Evolutionary conservation across 2,329 filamentous ascomycete species (phyloP).

Genomic region (Colletotrichum sp.): DNA sequence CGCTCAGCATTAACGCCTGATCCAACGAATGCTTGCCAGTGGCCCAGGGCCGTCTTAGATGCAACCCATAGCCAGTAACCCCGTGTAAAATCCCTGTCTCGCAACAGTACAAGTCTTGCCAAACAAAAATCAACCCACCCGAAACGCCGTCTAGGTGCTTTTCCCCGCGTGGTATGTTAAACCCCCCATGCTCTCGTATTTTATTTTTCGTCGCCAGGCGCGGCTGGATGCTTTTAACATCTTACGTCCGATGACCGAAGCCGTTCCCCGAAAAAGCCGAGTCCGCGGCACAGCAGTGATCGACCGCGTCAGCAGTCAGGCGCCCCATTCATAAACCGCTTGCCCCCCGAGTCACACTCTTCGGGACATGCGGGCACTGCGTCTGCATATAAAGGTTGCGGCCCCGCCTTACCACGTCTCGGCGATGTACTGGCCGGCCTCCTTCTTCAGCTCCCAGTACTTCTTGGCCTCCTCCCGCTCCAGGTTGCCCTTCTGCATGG

Average conservation of each 20-base stretch:
- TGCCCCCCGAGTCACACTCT: neutral
- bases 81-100: neutral
- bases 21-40: neutral
- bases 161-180: neutral
- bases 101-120: constrained; percentile 1
- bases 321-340: neutral
- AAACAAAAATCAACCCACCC: neutral
- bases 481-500: constrained; percentile 90
- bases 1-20: neutral
- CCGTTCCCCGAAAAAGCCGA: constrained; percentile 6
- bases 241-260: constrained; percentile 15
- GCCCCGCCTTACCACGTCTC: constrained; percentile 66
- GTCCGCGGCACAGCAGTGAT: neutral
- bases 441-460: constrained; percentile 93
- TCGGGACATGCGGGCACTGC: neutral
- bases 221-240: neutral
- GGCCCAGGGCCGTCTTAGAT: neutral
- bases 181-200: neutral
- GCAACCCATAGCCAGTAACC: neutral
- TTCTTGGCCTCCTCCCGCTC: constrained; percentile 80
- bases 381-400: neutral
- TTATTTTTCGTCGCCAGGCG: neutral
- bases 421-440: constrained; percentile 93
- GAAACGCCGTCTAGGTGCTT: constrained; percentile 14
- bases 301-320: constrained; percentile 3